Base-by-base conservation (phyloP, 1,284 basidiomycete genomes). In the Vanrija sp. region DNA sequence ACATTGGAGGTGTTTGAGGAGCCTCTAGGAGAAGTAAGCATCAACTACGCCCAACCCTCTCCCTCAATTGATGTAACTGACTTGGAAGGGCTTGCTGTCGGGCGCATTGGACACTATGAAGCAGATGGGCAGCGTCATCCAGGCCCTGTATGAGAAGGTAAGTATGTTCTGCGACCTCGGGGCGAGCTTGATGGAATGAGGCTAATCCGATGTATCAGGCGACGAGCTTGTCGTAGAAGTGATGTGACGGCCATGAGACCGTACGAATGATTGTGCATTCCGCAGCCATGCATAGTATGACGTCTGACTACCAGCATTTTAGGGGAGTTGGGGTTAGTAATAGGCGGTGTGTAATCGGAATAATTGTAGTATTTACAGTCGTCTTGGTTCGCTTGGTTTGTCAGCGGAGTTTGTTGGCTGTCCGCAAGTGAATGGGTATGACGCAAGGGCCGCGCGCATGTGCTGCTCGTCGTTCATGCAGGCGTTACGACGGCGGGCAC, bases 1-100 rank as follows among this genome's bases (percentile, higher is more conserved):
- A 96, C 93, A 68, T 78, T 98, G 47, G 80, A 97, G 49, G 86
- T 98, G 18, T 97, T 88, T 66, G 91, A 97, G 56, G 81, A 91
- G 70, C 83, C 85, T 0, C 86, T 88, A 65, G 84, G 85, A 9
- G 91, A 96, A 74, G 90, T 91, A 66, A 62, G 87, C 80, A n/a
- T 10, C 25, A n/a, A 38, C 19, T 18, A 34, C 34, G 9, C 25
- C 21, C 21, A 23, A 23, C 19, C 23, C 28, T 40, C 46, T 38
- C 26, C 43, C 14, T 12, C 25, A 6, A 26, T 42, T 8, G 18
- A 7, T 26, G 8, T 42, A 28, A 28, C 54, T 58, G 16, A 58
- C 69, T 4, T 26, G 54, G 5, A 19, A 62, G 61, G 54, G 40
- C 6, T 42, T 62, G 34, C 48, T 62, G 12, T 86, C 86, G 3